These are phyloP conservation scores for Epichloe festucae DNA, from an alignment of 2,329 filamentous ascomycete species.

Conservation along the genomic window DNA sequence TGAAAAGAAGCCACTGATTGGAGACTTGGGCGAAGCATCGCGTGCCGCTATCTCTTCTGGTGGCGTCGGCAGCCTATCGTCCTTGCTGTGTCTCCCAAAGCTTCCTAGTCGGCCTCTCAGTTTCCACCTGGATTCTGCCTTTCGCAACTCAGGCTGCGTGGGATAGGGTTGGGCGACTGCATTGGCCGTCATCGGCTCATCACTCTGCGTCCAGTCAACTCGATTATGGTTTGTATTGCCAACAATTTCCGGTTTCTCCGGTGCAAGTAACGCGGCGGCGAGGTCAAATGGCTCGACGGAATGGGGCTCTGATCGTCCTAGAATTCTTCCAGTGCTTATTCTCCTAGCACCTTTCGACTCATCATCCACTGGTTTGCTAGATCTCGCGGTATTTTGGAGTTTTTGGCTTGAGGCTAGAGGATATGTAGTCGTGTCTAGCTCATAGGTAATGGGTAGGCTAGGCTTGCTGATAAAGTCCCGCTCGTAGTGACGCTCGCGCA, in stretches of 20 bases:
- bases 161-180: background rate
- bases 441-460: slow-evolving; percentile 23
- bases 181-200: slow-evolving; percentile 23
- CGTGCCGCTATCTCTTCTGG: slow-evolving; percentile 8
- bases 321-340: slow-evolving; percentile 25
- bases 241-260: background rate
- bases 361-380: slow-evolving; percentile 5
- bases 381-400: slow-evolving; percentile 16
- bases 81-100: slow-evolving; percentile 16
- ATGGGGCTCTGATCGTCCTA: slow-evolving; percentile 9
- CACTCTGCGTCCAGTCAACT: slow-evolving; percentile 47
- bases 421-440: slow-evolving; percentile 15
- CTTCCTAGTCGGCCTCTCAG: slow-evolving; percentile 29
- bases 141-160: slow-evolving; percentile 22
- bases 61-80: slow-evolving; percentile 12
- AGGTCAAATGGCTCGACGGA: slow-evolving; percentile 2
- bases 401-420: slow-evolving; percentile 16
- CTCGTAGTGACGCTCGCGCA: slow-evolving; percentile 24
- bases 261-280: slow-evolving; percentile 1
- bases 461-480: slow-evolving; percentile 30
- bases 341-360: slow-evolving; percentile 15
- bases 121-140: slow-evolving; percentile 36
- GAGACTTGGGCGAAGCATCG: slow-evolving; percentile 17
- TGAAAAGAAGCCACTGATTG: slow-evolving; percentile 27
- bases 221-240: slow-evolving; percentile 22